Evolutionary conservation across 305 asterid species (phyloP), one percentile per base, ranked within the genome.

Genomic region (Salvia sclarea): DNA sequence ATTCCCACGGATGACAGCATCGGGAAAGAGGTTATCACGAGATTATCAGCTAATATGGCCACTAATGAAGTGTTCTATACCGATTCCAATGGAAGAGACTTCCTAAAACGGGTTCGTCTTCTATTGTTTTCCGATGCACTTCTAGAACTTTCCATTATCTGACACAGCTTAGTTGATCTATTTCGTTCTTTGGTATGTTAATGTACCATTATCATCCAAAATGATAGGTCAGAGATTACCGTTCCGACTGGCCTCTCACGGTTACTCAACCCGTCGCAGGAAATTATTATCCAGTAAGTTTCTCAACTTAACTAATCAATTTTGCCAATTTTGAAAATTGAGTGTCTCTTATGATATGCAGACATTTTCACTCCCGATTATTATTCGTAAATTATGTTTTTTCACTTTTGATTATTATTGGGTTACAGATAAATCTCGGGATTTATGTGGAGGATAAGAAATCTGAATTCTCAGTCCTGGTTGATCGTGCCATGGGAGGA

Each of bases 41-140:
- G 83, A 80, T 68, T 92, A 70, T 77, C 88, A 24, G 72, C 96
- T 59, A 80, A 89, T 70, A 87, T 92, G 94, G 90, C 47, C 62
- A 84, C 92, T 1, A 53, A 84, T 69, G 76, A 83, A 70, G 86
- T 81, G 72, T 92, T 89, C 78, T 85, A 84, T 61, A 89, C 96
- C 5, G 96, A 92, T 65, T 92, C 98, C 70, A 92, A 92, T 45
- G 98, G 87, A 62, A 89, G 98, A 74, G 98, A 92, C 88, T 92
- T 92, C 70, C 76, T 92, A 37, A 86, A 84, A 85, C 81, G 98
- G 86, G 98, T 91, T 80, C 33, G 62, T 70, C 67, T 30, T 24
- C 28, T 54, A n/a, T 57, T 48, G 10, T 59, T 63, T 24, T 2
- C 30, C 14, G 17, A 49, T 38, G 25, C 40, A 17, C 17, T 43